These are phyloP conservation scores for Cymbidium sinense DNA, from an alignment of 106 monocot species.

Conservation along the genomic window DNA sequence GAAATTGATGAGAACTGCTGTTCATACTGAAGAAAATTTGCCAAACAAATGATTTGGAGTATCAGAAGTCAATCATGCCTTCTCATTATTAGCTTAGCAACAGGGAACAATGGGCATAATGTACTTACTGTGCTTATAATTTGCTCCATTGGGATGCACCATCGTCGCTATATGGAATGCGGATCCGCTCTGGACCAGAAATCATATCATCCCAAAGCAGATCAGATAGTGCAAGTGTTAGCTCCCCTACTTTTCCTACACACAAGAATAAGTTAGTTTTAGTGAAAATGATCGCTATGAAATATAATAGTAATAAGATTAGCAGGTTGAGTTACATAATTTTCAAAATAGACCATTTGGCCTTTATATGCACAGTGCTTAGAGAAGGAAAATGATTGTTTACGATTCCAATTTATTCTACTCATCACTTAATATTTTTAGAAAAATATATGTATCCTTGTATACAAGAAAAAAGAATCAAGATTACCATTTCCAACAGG, in stretches of 20 bases:
- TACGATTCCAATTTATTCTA: neutral
- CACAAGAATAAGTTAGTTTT: neutral
- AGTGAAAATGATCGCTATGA: neutral
- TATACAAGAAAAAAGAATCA: neutral
- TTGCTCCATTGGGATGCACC: neutral
- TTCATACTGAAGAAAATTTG: neutral
- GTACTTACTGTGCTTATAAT: neutral
- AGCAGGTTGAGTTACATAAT: neutral
- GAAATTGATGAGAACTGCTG: neutral
- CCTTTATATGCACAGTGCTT: neutral
- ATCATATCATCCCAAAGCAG: conserved; percentile 81
- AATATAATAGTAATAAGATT: neutral
- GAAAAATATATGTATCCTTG: too few species aligned
- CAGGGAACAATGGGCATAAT: neutral
- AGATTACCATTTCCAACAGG: conserved; percentile 5
- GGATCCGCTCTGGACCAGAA: conserved; percentile 33
- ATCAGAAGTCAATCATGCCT: neutral
- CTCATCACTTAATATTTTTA: neutral
- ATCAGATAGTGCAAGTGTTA: conserved; percentile 59
- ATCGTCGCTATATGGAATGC: conserved; percentile 33
- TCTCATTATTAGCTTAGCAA: neutral
- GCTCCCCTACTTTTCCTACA: conserved; percentile 61
- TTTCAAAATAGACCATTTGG: neutral
- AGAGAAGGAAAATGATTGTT: neutral
- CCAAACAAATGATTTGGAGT: neutral